phyloP scores from a whole-genome alignment of 257 asterid species.

The Salvia miltiorrhiza region DNA sequence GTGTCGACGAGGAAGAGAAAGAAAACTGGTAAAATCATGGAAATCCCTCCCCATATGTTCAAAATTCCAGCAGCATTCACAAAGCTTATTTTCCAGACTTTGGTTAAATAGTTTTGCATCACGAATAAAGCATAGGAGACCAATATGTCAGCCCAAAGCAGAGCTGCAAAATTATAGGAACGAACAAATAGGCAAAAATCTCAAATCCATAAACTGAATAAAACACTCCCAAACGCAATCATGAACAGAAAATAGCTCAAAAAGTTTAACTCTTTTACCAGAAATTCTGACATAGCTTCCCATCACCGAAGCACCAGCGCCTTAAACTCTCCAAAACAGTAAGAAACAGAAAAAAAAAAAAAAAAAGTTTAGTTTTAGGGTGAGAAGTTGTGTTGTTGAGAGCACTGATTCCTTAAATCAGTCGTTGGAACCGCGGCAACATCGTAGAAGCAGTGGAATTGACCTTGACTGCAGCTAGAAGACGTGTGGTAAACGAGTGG shows the following conservation, averaged over 20 bases:
- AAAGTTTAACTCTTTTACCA: conserved; percentile 22
- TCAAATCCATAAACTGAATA: neutral
- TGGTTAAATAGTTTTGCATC: conserved; percentile 59
- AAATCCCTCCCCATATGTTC: conserved; percentile 51
- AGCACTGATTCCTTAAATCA: neutral
- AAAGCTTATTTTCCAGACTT: conserved; percentile 59
- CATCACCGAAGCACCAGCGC: conserved; percentile 20
- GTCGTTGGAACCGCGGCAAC: neutral
- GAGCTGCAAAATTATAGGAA: conserved; percentile 27
- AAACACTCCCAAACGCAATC: neutral
- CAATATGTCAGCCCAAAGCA: conserved; percentile 40
- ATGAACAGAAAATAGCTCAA: neutral
- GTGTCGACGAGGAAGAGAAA: conserved; percentile 43
- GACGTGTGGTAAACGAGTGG: neutral
- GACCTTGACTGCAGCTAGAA: neutral
- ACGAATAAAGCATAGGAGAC: conserved; percentile 42
- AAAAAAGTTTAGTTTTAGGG: neutral
- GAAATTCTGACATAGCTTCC: conserved; percentile 36
- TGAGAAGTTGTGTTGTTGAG: neutral
- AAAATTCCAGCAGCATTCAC: conserved; percentile 62
- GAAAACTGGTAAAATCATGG: conserved; percentile 31
- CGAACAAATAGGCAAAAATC: neutral
- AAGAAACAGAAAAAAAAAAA: neutral
- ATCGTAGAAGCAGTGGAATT: neutral
- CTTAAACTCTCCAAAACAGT: neutral